Base-by-base conservation (phyloP, 2,329 filamentous ascomycete genomes). In the Trichoderma afroharzianum region DNA sequence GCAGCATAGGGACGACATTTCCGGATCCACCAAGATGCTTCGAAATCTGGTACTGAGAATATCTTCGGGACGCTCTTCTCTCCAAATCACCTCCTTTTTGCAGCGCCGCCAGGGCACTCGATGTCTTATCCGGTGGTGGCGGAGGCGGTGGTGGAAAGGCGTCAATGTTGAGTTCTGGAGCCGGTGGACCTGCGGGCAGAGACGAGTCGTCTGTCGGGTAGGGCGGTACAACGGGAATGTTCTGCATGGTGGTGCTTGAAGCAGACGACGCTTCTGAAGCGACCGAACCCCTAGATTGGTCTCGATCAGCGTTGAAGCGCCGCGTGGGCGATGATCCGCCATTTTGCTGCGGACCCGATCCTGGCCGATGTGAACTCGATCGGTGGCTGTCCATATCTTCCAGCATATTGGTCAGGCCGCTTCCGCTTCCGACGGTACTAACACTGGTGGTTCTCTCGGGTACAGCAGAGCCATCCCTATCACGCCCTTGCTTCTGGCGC, bases 21-120 rank as follows among this genome's bases (percentile, higher is more conserved):
- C 92, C 88, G 50, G 92, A 91, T 18, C 90, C 88, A 12, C 95
- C 95, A 2, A 98, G 85, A 77, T 97, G 94, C 79, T 98, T 98
- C 59, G 94, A 93, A 76, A 99, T 97, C 78, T 99, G 96, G 79
- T 98, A 99, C 68, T 94, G 93, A 2, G 96, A 98, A 79, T 98
- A 99, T 77, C 96, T 88, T 75, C 95, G 88, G 15, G 96, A 99
- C 1, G 96, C 96, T 79, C 96, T 88, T 78, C 96, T 89, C 82
- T 99, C 96, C 63, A 99, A 84, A 75, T 98, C 95, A 24, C 95
- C 95, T 39, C 95, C 95, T 81, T 94, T 90, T 81, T 98, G 96
- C 75, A 99, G 82, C 64, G 95, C 94, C 63, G 94, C 94, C 67
- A 99, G 85, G 6, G 96, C 96, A 83, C 97, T 97, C 76, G 96